A percentile compares a stretch with the other conserved stretches of the same genome.
phyloP scores from a whole-genome alignment of 2,329 filamentous ascomycete species.

The Aspergillus eucalypticola region DNA sequence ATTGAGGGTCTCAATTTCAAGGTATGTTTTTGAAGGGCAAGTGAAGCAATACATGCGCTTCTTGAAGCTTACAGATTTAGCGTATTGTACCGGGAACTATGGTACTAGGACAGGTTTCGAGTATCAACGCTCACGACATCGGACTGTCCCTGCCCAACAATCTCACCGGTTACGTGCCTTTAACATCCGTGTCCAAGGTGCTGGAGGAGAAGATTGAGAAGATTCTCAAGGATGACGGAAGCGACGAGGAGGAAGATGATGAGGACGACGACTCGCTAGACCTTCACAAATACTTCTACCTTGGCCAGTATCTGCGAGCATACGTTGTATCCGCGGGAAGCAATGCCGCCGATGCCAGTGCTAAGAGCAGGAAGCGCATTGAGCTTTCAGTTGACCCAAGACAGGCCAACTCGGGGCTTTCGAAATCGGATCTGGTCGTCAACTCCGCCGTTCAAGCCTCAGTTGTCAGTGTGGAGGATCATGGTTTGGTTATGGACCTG shows the following conservation, averaged over 20 bases:
- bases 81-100: conserved; percentile 81
- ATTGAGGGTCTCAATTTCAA: conserved; percentile 90
- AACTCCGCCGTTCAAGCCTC: conserved; percentile 84
- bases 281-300: conserved; percentile 70
- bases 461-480: conserved; percentile 89
- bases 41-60: not conserved
- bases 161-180: conserved; percentile 81
- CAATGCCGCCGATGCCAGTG: conserved; percentile 46
- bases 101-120: conserved; percentile 80
- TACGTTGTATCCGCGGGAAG: conserved; percentile 78
- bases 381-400: conserved; percentile 82
- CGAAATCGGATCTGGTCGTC: conserved; percentile 69
- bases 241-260: conserved; percentile 53
- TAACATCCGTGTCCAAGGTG: conserved; percentile 84
- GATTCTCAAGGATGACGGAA: conserved; percentile 60
- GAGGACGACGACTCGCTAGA: conserved; percentile 60
- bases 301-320: conserved; percentile 86
- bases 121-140: conserved; percentile 77
- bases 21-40: conserved; percentile 51
- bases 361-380: conserved; percentile 75
- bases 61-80: conserved; percentile 51
- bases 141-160: conserved; percentile 88
- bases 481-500: conserved; percentile 90
- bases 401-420: conserved; percentile 74
- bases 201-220: conserved; percentile 74